phyloP scores from a whole-genome alignment of 371 early-diverging fungal genomes.

The Encephalitozoon hellem region DNA sequence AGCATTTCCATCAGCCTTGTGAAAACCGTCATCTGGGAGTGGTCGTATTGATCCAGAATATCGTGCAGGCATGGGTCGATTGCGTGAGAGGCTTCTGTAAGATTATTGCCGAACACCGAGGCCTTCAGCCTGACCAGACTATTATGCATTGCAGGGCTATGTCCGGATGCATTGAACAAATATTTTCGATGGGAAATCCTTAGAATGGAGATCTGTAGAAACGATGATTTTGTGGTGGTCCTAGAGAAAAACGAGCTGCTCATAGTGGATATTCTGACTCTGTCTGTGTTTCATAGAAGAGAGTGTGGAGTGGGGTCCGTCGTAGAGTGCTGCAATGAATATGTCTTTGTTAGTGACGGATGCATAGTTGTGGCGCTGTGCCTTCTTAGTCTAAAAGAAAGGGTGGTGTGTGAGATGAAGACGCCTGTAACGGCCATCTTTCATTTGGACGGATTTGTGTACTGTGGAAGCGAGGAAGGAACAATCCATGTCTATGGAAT shows the following conservation, averaged over 20 bases:
- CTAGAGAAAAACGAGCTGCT: neutral
- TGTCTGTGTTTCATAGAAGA: neutral
- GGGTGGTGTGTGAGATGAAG: neutral
- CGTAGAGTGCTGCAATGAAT: neutral
- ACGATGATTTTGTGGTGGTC: neutral
- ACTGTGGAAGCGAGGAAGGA: neutral
- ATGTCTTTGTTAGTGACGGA: neutral
- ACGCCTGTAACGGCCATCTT: neutral
- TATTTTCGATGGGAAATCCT: neutral
- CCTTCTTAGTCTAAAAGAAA: neutral
- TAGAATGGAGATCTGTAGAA: neutral
- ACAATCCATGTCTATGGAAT: neutral
- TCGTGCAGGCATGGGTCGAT: neutral
- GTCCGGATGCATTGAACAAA: neutral
- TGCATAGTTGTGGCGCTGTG: neutral
- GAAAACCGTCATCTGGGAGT: neutral
- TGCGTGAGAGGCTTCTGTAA: neutral
- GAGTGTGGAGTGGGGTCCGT: neutral
- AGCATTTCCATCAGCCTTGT: slow-evolving; percentile 1
- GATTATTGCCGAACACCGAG: neutral
- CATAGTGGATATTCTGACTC: neutral
- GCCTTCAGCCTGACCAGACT: neutral
- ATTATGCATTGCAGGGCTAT: neutral
- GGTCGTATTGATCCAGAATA: neutral
- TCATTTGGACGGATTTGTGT: neutral